A percentile compares a stretch with the other conserved stretches of the same genome.
Evolutionary conservation across 2,329 filamentous ascomycete genomes (phyloP).

Genomic region (Didymella arachidicola): DNA sequence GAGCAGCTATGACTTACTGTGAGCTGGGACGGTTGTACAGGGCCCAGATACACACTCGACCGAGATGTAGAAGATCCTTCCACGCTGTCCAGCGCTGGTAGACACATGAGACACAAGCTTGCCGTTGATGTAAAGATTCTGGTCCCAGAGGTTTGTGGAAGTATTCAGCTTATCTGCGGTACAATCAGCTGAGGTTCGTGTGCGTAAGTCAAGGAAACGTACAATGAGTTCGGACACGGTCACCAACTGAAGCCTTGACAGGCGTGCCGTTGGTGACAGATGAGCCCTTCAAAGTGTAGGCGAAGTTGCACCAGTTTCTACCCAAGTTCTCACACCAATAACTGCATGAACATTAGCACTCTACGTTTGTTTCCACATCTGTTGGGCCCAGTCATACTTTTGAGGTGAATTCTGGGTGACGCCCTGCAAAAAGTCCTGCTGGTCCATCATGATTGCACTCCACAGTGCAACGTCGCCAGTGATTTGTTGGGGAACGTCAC

Average conservation of each 20-base stretch:
- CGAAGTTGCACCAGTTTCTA: constrained; percentile 35
- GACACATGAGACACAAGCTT: constrained; percentile 32
- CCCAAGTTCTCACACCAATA: constrained; percentile 28
- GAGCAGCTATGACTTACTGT: constrained; percentile 26
- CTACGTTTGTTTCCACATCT: too few relatives aligned
- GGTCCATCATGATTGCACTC: constrained; percentile 38
- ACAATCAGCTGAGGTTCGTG: background rate
- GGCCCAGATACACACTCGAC: constrained; percentile 30
- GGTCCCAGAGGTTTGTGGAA: constrained; percentile 32
- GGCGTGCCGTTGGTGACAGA: constrained; percentile 23
- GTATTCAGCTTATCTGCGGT: constrained; percentile 31
- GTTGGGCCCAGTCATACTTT: constrained; percentile 14
- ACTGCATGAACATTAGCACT: background rate
- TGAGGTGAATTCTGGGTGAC: constrained; percentile 31
- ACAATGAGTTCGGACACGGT: constrained; percentile 33
- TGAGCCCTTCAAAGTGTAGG: constrained; percentile 27
- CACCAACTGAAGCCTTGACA: constrained; percentile 26
- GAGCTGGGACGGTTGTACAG: constrained; percentile 29
- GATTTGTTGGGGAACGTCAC: constrained; percentile 26
- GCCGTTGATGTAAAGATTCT: constrained; percentile 35
- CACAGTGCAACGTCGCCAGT: constrained; percentile 34
- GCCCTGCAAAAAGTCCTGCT: constrained; percentile 34
- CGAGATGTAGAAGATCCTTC: constrained; percentile 35
- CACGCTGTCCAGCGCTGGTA: constrained; percentile 34
- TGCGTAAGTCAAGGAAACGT: background rate